Conservation (phyloP, 805 yeast genomes). For the Starmerella geochares region DNA sequence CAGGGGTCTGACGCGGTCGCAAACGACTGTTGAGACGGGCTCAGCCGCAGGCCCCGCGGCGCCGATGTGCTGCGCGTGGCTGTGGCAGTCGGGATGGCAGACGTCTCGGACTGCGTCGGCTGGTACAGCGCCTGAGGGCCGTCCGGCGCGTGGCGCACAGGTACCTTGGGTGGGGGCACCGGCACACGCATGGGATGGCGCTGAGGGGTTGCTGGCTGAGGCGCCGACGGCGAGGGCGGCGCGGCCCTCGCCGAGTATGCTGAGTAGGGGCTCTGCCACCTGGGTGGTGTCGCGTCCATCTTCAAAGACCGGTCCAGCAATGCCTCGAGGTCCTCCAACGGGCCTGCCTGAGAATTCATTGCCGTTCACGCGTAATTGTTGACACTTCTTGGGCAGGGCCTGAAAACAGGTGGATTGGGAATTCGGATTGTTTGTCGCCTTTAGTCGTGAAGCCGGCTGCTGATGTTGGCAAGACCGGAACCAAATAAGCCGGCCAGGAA, state of each 20-base stretch:
- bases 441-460: background rate
- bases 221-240: conserved; percentile 1
- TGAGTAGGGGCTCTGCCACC: conserved; percentile 13
- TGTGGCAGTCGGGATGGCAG: conserved; percentile 12
- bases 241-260: background rate
- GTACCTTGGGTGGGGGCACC: background rate
- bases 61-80: conserved; percentile 9
- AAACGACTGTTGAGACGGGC: conserved; percentile 11
- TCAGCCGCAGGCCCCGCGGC: conserved; percentile 12
- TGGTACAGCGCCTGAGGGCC: conserved; percentile 5
- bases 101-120: conserved; percentile 9
- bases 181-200: conserved; percentile 4
- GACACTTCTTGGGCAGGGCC: background rate
- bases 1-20: conserved; percentile 2
- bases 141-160: background rate
- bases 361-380: conserved; percentile 1
- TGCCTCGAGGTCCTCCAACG: conserved; percentile 22
- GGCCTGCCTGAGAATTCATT: conserved; percentile 8
- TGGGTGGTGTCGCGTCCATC: conserved; percentile 18
- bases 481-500: background rate
- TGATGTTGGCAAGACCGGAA: background rate
- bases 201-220: conserved; percentile 5
- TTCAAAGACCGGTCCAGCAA: conserved; percentile 20
- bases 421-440: background rate
- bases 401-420: background rate